A percentile compares a stretch with the other conserved stretches of the same genome.
phyloP scores from a whole-genome alignment of 768 basidiomycete species.

The Lactarius sanguifluus region DNA sequence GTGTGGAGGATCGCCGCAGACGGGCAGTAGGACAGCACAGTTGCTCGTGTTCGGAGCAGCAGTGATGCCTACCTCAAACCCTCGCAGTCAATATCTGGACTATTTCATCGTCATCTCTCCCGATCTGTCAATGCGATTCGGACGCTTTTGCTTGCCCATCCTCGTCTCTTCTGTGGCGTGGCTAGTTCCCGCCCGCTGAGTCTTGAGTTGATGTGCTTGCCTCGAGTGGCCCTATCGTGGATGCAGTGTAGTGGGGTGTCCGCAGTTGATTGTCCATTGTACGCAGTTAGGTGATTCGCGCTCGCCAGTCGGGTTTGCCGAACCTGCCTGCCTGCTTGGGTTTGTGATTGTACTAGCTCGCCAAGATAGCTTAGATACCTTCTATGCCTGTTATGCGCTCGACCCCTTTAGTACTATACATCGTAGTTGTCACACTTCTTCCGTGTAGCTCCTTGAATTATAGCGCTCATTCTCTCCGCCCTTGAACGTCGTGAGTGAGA shows the following conservation, averaged over 20 bases:
- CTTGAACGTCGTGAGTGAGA: not conserved
- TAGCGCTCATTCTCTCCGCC: conserved; percentile 19
- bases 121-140: conserved; percentile 10
- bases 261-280: conserved; percentile 13
- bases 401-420: conserved; percentile 12
- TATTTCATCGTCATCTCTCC: not conserved
- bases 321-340: conserved; percentile 14
- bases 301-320: conserved; percentile 31
- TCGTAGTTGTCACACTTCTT: conserved; percentile 5
- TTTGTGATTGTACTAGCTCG: conserved; percentile 12
- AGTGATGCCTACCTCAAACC: conserved; percentile 5
- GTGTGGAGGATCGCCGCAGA: conserved; percentile 15
- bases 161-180: conserved; percentile 29
- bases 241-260: conserved; percentile 3
- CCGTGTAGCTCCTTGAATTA: conserved; percentile 19
- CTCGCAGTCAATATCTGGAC: conserved; percentile 7
- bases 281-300: conserved; percentile 25
- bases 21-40: conserved; percentile 6
- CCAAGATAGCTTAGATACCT: conserved; percentile 12
- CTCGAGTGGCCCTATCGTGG: conserved; percentile 15
- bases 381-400: conserved; percentile 15
- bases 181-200: conserved; percentile 29
- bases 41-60: conserved; percentile 6
- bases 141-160: conserved; percentile 15
- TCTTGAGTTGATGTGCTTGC: conserved; percentile 27